phyloP scores from a whole-genome alignment of 2,329 filamentous ascomycete genomes.

The Epichloe gansuensis region DNA sequence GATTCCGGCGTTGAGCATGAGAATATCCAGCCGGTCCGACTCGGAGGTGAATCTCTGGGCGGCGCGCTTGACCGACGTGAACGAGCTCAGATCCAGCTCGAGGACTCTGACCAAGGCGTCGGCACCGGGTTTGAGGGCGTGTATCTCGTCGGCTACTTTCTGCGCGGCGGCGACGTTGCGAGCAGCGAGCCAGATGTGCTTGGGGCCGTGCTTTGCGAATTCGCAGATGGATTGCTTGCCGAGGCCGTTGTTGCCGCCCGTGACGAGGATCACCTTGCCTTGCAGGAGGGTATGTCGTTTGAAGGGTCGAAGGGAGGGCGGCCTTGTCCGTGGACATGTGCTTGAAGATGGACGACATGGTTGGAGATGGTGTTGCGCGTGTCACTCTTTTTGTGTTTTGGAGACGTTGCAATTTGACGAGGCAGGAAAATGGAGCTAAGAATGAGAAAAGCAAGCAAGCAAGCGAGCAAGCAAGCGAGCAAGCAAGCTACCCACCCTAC shows the following conservation, averaged over 20 bases:
- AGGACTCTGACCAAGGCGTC: constrained; percentile 18
- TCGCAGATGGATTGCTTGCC: constrained; percentile 39
- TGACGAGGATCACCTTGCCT: constrained; percentile 67
- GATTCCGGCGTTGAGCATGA: constrained; percentile 35
- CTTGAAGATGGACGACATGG: background rate
- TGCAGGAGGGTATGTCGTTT: constrained; percentile 50
- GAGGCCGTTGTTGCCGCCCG: constrained; percentile 71
- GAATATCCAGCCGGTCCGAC: constrained; percentile 27
- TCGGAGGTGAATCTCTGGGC: constrained; percentile 23
- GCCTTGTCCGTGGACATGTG: background rate
- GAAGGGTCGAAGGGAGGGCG: constrained; percentile 8
- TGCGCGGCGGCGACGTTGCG: constrained; percentile 25
- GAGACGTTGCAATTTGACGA: too few relatives aligned
- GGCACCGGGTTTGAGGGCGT: constrained; percentile 10
- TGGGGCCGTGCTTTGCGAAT: constrained; percentile 10
- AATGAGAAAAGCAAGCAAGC: too few relatives aligned
- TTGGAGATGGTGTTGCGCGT: background rate
- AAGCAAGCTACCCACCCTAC: too few relatives aligned
- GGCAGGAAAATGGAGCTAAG: too few relatives aligned
- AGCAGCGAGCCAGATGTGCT: constrained; percentile 15
- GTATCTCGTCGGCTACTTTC: constrained; percentile 26
- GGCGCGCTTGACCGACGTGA: constrained; percentile 29
- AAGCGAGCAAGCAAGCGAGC: too few relatives aligned
- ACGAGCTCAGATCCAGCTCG: constrained; percentile 31
- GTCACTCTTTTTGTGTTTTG: background rate